Percentiles rank a stretch among this genome's conserved stretches.
Conservation (phyloP, 371 early-diverging fungal species). For the Lichtheimia ramosa region DNA sequence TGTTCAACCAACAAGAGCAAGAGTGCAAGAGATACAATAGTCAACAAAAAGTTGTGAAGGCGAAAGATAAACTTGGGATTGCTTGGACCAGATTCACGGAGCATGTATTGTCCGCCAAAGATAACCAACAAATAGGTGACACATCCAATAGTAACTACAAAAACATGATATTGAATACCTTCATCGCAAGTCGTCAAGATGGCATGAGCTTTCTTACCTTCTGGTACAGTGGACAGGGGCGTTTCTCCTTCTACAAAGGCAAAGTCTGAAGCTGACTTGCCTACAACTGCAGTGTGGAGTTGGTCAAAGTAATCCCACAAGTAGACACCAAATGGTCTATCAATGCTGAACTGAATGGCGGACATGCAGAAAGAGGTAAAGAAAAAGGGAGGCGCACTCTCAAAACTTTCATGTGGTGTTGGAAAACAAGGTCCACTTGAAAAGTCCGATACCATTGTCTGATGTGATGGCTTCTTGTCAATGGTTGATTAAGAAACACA, state of each 20-base stretch:
- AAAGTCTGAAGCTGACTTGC: slow-evolving; percentile 20
- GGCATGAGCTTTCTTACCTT: slow-evolving; percentile 12
- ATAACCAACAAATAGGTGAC: slow-evolving; percentile 67
- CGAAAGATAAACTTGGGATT: slow-evolving; percentile 65
- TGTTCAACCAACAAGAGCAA: slow-evolving; percentile 70
- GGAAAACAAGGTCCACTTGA: no score
- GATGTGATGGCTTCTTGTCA: no score
- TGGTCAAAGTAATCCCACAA: slow-evolving; percentile 50
- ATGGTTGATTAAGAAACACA: background rate
- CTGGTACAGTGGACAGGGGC: slow-evolving; percentile 24
- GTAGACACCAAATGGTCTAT: slow-evolving; percentile 52
- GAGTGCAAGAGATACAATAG: slow-evolving; percentile 60
- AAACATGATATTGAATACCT: background rate
- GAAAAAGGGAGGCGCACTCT: no score
- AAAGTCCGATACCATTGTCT: no score
- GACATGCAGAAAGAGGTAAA: no score
- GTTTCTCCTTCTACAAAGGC: slow-evolving; percentile 21
- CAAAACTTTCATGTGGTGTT: no score
- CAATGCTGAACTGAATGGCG: slow-evolving; percentile 18
- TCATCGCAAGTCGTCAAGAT: background rate
- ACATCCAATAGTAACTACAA: slow-evolving; percentile 50
- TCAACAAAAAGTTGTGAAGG: slow-evolving; percentile 76
- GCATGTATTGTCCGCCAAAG: slow-evolving; percentile 66
- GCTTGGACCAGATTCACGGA: slow-evolving; percentile 46
- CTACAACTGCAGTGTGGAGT: slow-evolving; percentile 45